These are phyloP conservation scores for Stemphylium beticola DNA, from an alignment of 2,329 filamentous ascomycete genomes.

Conservation along the genomic window DNA sequence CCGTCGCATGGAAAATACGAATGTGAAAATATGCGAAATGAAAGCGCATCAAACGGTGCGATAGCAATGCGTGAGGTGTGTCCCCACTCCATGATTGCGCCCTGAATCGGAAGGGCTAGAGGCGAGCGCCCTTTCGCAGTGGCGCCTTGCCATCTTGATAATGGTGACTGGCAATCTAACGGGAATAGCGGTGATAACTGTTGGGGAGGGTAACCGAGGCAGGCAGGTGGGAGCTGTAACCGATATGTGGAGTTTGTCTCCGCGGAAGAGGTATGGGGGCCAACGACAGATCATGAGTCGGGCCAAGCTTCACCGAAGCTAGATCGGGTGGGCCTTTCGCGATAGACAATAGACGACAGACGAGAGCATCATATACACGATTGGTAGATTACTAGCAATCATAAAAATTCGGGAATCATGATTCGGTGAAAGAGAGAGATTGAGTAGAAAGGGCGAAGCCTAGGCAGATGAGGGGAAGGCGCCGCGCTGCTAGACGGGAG, in stretches of 20 bases:
- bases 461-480: neutral
- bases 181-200: slow-evolving; percentile 11
- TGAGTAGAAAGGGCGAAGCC: neutral
- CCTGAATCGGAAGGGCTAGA: slow-evolving; percentile 5
- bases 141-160: slow-evolving; percentile 5
- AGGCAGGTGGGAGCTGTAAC: neutral
- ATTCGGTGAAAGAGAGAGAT: neutral
- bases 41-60: neutral
- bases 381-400: too few relatives aligned
- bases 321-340: too few relatives aligned
- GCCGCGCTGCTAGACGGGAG: neutral
- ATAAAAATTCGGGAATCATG: neutral
- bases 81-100: neutral
- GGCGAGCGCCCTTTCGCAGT: slow-evolving; percentile 2
- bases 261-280: neutral
- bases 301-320: too few relatives aligned
- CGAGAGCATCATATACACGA: too few relatives aligned
- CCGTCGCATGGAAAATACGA: neutral
- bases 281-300: too few relatives aligned
- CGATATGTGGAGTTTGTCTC: neutral
- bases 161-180: neutral
- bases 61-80: neutral
- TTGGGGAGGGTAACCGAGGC: slow-evolving; percentile 2
- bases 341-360: too few relatives aligned
- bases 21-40: neutral